Conservation (phyloP, 164 flowering plant species). For the Amborella trichopoda region DNA sequence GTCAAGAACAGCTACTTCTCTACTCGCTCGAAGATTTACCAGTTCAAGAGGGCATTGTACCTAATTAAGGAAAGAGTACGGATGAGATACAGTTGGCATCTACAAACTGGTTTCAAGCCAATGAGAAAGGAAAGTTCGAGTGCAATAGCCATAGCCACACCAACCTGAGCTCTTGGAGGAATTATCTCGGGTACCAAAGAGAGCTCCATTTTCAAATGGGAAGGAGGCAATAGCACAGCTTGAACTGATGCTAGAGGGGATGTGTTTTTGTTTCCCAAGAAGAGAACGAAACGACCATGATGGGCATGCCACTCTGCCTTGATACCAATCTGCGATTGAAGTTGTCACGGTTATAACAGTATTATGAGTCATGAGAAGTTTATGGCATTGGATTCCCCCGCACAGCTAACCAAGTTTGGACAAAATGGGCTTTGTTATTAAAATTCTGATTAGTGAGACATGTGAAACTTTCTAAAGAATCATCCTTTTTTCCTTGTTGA, state of each 20-base stretch:
- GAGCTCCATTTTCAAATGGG: conserved; percentile 78
- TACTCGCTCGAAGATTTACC: conserved; percentile 79
- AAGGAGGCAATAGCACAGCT: conserved; percentile 76
- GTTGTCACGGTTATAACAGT: too few relatives aligned
- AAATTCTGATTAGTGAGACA: too few relatives aligned
- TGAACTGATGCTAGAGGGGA: conserved; percentile 78
- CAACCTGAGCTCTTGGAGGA: conserved; percentile 98
- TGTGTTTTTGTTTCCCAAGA: conserved; percentile 94
- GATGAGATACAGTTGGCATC: too few relatives aligned
- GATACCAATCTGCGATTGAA: conserved; percentile 78
- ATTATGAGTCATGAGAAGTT: too few relatives aligned
- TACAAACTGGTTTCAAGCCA: background rate
- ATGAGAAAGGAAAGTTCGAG: background rate
- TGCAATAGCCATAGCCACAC: background rate
- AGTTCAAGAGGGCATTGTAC: conserved; percentile 96
- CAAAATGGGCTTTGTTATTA: too few relatives aligned
- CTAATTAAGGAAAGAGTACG: conserved; percentile 22
- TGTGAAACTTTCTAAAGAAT: too few relatives aligned
- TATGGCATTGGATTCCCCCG: too few relatives aligned
- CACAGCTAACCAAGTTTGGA: too few relatives aligned
- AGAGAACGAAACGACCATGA: conserved; percentile 89
- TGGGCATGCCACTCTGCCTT: conserved; percentile 96
- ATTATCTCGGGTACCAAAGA: conserved; percentile 91
- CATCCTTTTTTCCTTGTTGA: too few relatives aligned
- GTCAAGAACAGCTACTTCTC: conserved; percentile 94